phyloP scores from a whole-genome alignment of 768 basidiomycete species.

The Agaricus bisporus region DNA sequence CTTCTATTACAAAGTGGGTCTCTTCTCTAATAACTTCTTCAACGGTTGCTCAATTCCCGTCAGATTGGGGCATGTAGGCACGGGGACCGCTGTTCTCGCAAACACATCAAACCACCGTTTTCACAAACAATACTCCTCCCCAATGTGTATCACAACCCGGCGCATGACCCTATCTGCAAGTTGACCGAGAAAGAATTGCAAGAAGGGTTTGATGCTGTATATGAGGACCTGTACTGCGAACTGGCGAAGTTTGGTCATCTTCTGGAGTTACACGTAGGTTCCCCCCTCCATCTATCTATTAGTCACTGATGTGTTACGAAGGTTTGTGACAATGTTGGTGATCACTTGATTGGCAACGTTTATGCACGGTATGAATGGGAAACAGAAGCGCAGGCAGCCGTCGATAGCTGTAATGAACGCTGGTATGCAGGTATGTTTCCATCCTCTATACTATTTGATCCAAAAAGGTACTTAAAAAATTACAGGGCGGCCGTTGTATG shows the following conservation, averaged over 20 bases:
- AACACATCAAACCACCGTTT: conserved; percentile 97
- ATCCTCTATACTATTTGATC: not conserved
- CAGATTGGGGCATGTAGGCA: conserved; percentile 98
- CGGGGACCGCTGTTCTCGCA: conserved; percentile 96
- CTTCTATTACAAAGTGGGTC: conserved; percentile 90
- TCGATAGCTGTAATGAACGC: conserved; percentile 88
- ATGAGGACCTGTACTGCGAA: conserved; percentile 93
- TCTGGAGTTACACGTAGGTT: conserved; percentile 85
- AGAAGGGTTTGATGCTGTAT: conserved; percentile 90
- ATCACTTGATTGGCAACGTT: conserved; percentile 95
- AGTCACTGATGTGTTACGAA: conserved; percentile 19
- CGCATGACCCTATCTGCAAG: conserved; percentile 87
- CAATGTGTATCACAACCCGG: conserved; percentile 98
- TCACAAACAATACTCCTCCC: conserved; percentile 95
- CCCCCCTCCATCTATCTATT: not conserved
- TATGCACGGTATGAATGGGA: conserved; percentile 99
- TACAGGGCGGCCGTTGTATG: conserved; percentile 86
- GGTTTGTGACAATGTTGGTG: conserved; percentile 99
- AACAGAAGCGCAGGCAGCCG: conserved; percentile 90
- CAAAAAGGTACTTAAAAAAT: conserved; percentile 3
- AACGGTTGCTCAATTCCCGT: conserved; percentile 9
- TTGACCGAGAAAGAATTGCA: conserved; percentile 83
- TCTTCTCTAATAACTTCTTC: not conserved
- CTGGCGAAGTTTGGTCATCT: conserved; percentile 93
- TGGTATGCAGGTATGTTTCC: conserved; percentile 88